Base-by-base conservation (phyloP, 768 basidiomycete genomes). In the Nevesoporus exiguus region DNA sequence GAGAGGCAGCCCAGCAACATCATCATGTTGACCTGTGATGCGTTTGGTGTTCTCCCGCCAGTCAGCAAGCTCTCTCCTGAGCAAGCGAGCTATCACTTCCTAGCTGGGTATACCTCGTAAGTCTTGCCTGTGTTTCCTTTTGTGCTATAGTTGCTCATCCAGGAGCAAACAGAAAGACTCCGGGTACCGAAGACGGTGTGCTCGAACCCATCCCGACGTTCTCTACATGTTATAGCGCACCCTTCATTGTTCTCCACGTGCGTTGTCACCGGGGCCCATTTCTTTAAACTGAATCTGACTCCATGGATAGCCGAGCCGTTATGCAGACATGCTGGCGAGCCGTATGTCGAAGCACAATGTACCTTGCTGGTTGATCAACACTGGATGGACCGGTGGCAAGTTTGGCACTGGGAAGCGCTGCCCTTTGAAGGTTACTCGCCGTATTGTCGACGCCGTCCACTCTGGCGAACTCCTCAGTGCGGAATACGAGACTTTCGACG, bases 291-390 rank as follows among this genome's bases (percentile, higher is more conserved):
- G 9, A 17, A 43, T 56, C 55, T 66, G 33, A 47, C 40, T 46
- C 14, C 29, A 34, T 4, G 48, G n/a, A 33, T 61, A 87, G 85
- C 94, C 94, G 42, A 83, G 90, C 33, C 88, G 94, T 58, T 99
- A 99, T 73, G 96, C 97, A 39, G 81, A 88, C 72, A 99, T 99
- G 97, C 80, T 99, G 61, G 93, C 96, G 0, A 87, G 92, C 61
- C 85, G 90, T 65, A 98, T 99, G 95, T 74, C 85, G 53, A 82
- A 85, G 73, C 79, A 90, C 77, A 81, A 90, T 51, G 93, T 94
- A 63, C 74, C 93, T 73, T 97, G 95, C 79, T 99, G 93, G 93
- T 80, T 98, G 68, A 90, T 99, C 83, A 98, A 99, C 86, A 99
- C 96, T 3, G 96, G 91, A 57, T 95, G 92, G 92, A 88, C 91